phyloP scores from a whole-genome alignment of 257 asterid genomes.

The Datura wrightii region DNA sequence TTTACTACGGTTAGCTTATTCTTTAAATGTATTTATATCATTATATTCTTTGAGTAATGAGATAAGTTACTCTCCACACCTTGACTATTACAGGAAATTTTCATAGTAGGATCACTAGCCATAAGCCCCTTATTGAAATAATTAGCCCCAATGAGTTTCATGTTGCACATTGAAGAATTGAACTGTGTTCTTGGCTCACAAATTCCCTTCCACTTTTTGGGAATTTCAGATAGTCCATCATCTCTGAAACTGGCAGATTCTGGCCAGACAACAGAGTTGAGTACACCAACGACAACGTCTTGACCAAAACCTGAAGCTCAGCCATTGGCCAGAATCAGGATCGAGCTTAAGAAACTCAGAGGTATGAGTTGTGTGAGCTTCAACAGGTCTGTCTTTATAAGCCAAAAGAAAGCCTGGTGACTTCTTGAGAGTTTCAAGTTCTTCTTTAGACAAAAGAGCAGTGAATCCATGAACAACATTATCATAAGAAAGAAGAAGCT shows the following conservation, averaged over 20 bases:
- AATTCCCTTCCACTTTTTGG: slow-evolving; percentile 40
- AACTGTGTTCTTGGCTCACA: slow-evolving; percentile 37
- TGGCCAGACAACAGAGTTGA: slow-evolving; percentile 40
- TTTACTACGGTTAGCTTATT: too few relatives aligned
- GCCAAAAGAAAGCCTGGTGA: slow-evolving; percentile 33
- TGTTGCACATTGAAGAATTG: slow-evolving; percentile 42
- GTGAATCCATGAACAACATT: slow-evolving; percentile 38
- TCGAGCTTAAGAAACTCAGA: slow-evolving; percentile 38
- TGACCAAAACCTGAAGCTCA: slow-evolving; percentile 29
- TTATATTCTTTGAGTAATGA: too few relatives aligned
- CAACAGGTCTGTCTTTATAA: slow-evolving; percentile 29
- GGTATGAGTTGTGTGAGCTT: slow-evolving; percentile 36
- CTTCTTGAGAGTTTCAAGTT: slow-evolving; percentile 14
- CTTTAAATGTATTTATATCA: too few relatives aligned
- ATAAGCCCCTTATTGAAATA: slow-evolving; percentile 36
- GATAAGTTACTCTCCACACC: too few relatives aligned
- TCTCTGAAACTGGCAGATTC: slow-evolving; percentile 35
- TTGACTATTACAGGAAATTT: background rate
- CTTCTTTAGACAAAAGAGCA: slow-evolving; percentile 32
- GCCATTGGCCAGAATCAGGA: slow-evolving; percentile 35
- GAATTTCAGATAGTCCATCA: slow-evolving; percentile 32
- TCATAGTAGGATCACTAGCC: slow-evolving; percentile 33
- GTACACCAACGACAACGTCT: slow-evolving; percentile 35
- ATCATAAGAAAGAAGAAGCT: slow-evolving; percentile 33
- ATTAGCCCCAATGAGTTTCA: slow-evolving; percentile 40